Base-by-base conservation (phyloP, 1,284 basidiomycete genomes). In the Cryptococcus floricola region DNA sequence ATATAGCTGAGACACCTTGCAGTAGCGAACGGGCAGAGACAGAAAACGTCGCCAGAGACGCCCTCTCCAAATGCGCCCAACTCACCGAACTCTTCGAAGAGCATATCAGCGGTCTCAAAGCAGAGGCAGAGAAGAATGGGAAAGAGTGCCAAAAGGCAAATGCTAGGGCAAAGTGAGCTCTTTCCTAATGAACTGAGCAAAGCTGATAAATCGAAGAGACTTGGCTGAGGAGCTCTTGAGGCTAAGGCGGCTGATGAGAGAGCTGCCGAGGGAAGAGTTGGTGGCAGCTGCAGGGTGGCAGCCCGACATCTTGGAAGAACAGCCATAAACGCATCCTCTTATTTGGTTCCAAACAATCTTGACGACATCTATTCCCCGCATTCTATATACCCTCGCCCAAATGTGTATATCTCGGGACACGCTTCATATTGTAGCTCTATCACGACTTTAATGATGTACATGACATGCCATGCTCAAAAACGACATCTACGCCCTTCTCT, bases 211-310 rank as follows among this genome's bases (percentile, higher is more conserved):
- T 51, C 23, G 45, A 39, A 73, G 72, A 8, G 63, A 67, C 18
- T 53, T 74, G 9, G 64, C 65, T 8, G 57, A 31, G 12, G 72
- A 74, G 52, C 52, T 74, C 39, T 47, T 52, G 7, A 60, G 64
- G 31, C 50, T 74, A 18, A 57, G 68, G 44, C 50, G 72, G 10
- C 49, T 71, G 38, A 71, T 73, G 65, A 57, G 66, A 37, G 63
- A 65, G 51, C 59, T 61, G 14, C 18, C 39, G 38, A 48, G 54
- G 41, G 47, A 43, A 8, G 57, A 53, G 47, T 27, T 58, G 16
- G 54, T 52, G 12, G 49, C 53, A n/a, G 57, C 60, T 42, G 18
- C 12, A 12, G 13, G n/a, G 34, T 19, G 19, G 37, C 48, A 19
- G 48, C 23, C 10, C n/a, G n/a, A 19, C 34, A 50, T 27, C 13